phyloP scores from a whole-genome alignment of 2,329 filamentous ascomycete genomes.

The Pestalotiopsis sp. region DNA sequence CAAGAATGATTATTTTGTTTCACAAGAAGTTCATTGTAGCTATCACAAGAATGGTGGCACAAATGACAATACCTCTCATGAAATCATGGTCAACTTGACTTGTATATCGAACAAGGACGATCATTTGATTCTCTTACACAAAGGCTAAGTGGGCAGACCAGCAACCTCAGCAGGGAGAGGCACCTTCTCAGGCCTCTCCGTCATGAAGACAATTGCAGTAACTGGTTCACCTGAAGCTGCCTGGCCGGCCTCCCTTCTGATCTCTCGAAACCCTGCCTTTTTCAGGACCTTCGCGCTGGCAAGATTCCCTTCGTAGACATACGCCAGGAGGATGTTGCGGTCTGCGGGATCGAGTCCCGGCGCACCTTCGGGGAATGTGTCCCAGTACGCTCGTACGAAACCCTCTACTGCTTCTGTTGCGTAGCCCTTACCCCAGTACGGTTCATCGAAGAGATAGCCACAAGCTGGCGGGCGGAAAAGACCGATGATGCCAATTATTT shows the following conservation, averaged over 20 bases:
- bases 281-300: conserved; percentile 10
- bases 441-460: conserved; percentile 11
- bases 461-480: not conserved
- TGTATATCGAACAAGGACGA: too few species aligned
- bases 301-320: not conserved
- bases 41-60: too few species aligned
- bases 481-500: not conserved
- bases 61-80: too few species aligned
- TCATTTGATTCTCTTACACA: too few species aligned
- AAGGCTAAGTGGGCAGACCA: not conserved
- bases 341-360: not conserved
- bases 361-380: conserved; percentile 1
- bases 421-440: conserved; percentile 12
- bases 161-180: not conserved
- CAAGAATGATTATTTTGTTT: too few species aligned
- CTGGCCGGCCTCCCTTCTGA: not conserved
- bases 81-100: too few species aligned
- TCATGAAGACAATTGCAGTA: not conserved
- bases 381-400: conserved; percentile 3
- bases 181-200: conserved; percentile 2
- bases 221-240: not conserved
- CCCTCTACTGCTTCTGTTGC: not conserved
- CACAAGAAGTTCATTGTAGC: too few species aligned
- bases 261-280: conserved; percentile 8
- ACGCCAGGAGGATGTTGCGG: not conserved